Evolutionary conservation across 2,329 filamentous ascomycete genomes (phyloP).

Genomic region (Furcasterigmium sp.): DNA sequence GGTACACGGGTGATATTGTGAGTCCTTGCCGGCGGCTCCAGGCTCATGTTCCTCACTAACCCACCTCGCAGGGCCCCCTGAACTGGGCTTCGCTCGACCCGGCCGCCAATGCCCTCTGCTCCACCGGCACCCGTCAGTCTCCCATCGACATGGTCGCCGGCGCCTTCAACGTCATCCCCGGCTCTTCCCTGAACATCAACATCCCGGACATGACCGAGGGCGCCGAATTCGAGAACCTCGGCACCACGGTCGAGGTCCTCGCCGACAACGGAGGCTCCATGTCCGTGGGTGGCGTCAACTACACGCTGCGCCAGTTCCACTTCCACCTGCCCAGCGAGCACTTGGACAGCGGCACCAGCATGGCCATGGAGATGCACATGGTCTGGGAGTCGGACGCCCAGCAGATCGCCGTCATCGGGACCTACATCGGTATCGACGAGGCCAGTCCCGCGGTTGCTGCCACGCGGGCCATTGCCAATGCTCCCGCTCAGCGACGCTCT

Average conservation of each 20-base stretch:
- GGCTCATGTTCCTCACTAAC: too few species aligned
- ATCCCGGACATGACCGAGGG: conserved; percentile 31
- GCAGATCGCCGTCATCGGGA: conserved; percentile 37
- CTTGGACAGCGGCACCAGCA: conserved; percentile 34
- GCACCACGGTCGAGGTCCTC: conserved; percentile 51
- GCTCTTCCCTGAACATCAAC: conserved; percentile 17
- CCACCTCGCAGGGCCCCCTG: conserved; percentile 28
- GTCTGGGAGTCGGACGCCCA: conserved; percentile 43
- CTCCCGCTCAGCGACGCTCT: conserved; percentile 1
- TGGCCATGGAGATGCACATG: conserved; percentile 54
- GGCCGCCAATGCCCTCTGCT: conserved; percentile 34
- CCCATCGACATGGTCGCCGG: conserved; percentile 35
- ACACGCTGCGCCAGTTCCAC: conserved; percentile 40
- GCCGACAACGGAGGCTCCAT: conserved; percentile 33
- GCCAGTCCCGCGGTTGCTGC: conserved; percentile 5
- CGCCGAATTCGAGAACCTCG: conserved; percentile 51
- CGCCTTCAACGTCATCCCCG: conserved; percentile 12
- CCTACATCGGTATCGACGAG: conserved; percentile 34
- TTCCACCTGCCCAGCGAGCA: conserved; percentile 47
- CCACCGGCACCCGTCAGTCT: conserved; percentile 38
- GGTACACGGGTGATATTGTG: conserved; percentile 29
- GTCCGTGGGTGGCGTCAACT: conserved; percentile 25
- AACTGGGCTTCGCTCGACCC: conserved; percentile 38
- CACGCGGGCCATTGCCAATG: conserved; percentile 1
- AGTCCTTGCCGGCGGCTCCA: too few species aligned